Evolutionary conservation across 176 grass and related monocot species (phyloP).

Genomic region (Bolboschoenus planiculmis): DNA sequence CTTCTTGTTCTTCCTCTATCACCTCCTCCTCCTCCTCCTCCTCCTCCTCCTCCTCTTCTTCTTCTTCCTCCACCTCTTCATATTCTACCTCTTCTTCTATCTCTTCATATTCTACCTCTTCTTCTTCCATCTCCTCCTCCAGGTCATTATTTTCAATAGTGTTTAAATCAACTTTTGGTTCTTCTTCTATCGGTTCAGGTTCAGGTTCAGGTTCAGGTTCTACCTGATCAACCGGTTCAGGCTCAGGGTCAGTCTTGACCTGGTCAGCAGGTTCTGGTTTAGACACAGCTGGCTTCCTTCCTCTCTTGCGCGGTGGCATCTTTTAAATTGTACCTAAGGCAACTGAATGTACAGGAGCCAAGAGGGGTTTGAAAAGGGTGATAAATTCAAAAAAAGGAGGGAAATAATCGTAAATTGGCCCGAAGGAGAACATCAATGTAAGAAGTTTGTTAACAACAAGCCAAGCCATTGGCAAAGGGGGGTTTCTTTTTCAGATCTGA

Average conservation of each 20-base stretch:
- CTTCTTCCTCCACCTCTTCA: constrained; percentile 32
- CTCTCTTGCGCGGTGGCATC: constrained; percentile 21
- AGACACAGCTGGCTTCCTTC: not conserved
- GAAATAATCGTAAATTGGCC: constrained; percentile 18
- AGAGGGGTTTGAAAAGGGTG: constrained; percentile 17
- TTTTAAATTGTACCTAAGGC: constrained; percentile 17
- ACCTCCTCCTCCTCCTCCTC: constrained; percentile 3
- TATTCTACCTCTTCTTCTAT: constrained; percentile 24
- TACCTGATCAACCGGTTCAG: not conserved
- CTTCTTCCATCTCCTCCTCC: constrained; percentile 6
- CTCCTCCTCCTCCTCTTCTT: constrained; percentile 12
- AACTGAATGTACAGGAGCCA: constrained; percentile 18
- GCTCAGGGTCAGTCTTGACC: not conserved
- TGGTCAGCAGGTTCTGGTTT: not conserved
- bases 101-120: constrained; percentile 22
- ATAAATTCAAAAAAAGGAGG: constrained; percentile 24
- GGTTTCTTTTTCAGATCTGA: not conserved
- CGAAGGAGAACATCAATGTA: constrained; percentile 5
- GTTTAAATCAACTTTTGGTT: not conserved
- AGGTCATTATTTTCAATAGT: not conserved
- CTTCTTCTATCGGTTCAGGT: not conserved
- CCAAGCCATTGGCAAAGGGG: constrained; percentile 8
- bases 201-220: not conserved
- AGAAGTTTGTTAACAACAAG: not conserved
- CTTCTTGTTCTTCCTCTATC: not conserved